Evolutionary conservation across 805 yeast genomes (phyloP).

Genomic region (Candida michaelii): DNA sequence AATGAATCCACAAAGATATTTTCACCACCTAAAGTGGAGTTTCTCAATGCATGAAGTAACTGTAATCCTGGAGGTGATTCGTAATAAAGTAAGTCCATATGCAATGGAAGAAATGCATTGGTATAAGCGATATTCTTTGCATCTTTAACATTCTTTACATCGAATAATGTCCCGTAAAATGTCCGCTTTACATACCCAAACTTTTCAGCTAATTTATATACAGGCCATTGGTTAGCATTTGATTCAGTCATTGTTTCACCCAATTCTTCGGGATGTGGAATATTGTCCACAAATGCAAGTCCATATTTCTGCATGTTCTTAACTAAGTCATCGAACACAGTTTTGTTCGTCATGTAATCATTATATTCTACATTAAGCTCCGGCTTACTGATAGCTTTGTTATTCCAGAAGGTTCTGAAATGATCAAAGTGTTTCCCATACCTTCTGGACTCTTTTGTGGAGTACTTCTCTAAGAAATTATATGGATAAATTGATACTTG

Average conservation of each 20-base stretch:
- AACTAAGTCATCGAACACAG: conserved; percentile 38
- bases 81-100: conserved; percentile 74
- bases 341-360: conserved; percentile 15
- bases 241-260: conserved; percentile 34
- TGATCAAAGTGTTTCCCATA: conserved; percentile 36
- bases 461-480: conserved; percentile 46
- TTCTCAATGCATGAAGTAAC: conserved; percentile 58
- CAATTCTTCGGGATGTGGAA: conserved; percentile 43
- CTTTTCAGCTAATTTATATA: conserved; percentile 41
- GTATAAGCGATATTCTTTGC: conserved; percentile 75
- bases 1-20: conserved; percentile 70
- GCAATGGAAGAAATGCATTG: conserved; percentile 61
- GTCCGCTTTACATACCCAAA: conserved; percentile 72
- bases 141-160: conserved; percentile 49
- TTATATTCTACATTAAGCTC: background rate
- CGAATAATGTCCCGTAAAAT: conserved; percentile 70
- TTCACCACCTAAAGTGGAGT: conserved; percentile 63
- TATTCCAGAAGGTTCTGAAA: conserved; percentile 41
- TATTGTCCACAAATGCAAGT: conserved; percentile 49
- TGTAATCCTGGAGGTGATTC: conserved; percentile 84
- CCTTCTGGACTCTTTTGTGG: conserved; percentile 31
- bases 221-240: conserved; percentile 43
- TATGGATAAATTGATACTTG: conserved; percentile 40
- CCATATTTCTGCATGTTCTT: conserved; percentile 55
- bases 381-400: conserved; percentile 20